These are phyloP conservation scores for Phaeotremella fagi DNA, from an alignment of 768 basidiomycete species.

Conservation along the genomic window DNA sequence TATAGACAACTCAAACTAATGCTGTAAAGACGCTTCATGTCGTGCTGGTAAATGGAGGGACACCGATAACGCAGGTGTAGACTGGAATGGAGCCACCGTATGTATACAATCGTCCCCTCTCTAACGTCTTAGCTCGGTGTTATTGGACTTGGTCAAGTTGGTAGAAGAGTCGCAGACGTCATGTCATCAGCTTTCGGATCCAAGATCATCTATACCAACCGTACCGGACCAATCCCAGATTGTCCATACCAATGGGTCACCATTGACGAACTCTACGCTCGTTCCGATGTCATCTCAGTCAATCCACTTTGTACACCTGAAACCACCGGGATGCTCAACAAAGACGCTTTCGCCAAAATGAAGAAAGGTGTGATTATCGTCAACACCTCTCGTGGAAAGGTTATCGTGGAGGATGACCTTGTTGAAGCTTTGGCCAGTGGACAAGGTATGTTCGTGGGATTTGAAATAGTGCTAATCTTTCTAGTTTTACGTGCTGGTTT, in stretches of 20 bases:
- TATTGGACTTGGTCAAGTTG: constrained; percentile 45
- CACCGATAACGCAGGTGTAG: background rate
- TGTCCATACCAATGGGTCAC: constrained; percentile 24
- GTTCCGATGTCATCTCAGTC: constrained; percentile 24
- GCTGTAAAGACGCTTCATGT: constrained; percentile 3
- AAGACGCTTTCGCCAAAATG: constrained; percentile 31
- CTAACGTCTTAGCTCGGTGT: constrained; percentile 35
- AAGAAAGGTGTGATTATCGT: constrained; percentile 35
- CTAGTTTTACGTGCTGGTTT: constrained; percentile 38
- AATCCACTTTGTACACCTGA: constrained; percentile 24
- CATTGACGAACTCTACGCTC: constrained; percentile 30
- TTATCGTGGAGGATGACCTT: constrained; percentile 41
- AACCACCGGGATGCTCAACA: constrained; percentile 21
- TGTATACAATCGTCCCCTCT: background rate
- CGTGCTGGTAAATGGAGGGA: background rate
- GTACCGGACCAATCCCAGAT: constrained; percentile 27
- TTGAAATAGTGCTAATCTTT: too few species aligned
- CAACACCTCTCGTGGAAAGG: constrained; percentile 38
- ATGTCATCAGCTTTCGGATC: constrained; percentile 37
- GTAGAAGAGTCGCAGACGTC: constrained; percentile 24
- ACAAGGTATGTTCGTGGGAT: too few species aligned
- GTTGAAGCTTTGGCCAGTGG: constrained; percentile 41
- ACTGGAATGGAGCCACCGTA: background rate
- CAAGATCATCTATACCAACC: constrained; percentile 42
- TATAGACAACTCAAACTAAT: constrained; percentile 9